Evolutionary conservation across 176 grass and related monocot genomes (phyloP).

Genomic region (Cenchrus fungigraminus): DNA sequence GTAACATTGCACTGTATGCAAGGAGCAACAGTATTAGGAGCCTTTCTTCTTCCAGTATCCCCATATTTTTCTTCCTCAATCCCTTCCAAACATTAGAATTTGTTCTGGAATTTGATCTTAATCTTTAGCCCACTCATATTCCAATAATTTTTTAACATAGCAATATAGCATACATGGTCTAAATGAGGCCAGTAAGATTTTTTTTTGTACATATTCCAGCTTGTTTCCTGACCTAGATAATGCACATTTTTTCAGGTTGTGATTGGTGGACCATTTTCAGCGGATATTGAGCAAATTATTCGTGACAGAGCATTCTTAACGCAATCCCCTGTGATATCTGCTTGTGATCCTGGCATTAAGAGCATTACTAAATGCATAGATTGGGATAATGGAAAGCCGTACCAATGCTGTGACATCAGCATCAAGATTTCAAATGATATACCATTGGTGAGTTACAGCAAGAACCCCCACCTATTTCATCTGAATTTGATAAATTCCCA

Average conservation of each 20-base stretch:
- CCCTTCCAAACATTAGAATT: neutral
- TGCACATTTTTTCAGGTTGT: constrained; percentile 74
- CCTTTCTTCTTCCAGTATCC: neutral
- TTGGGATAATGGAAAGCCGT: constrained; percentile 59
- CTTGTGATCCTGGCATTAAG: constrained; percentile 56
- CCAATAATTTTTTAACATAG: neutral
- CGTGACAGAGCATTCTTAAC: constrained; percentile 65
- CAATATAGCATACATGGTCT: neutral
- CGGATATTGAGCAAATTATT: constrained; percentile 70
- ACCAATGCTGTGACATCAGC: constrained; percentile 70
- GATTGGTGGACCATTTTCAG: constrained; percentile 71
- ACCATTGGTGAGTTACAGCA: constrained; percentile 53
- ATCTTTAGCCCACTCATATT: neutral
- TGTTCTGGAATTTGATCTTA: neutral
- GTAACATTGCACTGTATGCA: neutral
- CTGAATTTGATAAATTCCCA: constrained; percentile 1
- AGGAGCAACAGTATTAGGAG: neutral
- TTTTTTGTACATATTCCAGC: neutral
- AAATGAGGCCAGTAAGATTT: neutral
- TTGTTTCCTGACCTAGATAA: constrained; percentile 29
- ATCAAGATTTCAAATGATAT: constrained; percentile 52
- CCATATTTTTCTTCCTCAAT: neutral
- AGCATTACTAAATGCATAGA: constrained; percentile 58
- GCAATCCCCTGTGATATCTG: constrained; percentile 69
- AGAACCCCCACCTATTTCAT: constrained; percentile 10